A percentile compares a stretch with the other conserved stretches of the same genome.
Conservation (phyloP, 2,329 filamentous ascomycete genomes). For the Stenocarpella maydis region DNA sequence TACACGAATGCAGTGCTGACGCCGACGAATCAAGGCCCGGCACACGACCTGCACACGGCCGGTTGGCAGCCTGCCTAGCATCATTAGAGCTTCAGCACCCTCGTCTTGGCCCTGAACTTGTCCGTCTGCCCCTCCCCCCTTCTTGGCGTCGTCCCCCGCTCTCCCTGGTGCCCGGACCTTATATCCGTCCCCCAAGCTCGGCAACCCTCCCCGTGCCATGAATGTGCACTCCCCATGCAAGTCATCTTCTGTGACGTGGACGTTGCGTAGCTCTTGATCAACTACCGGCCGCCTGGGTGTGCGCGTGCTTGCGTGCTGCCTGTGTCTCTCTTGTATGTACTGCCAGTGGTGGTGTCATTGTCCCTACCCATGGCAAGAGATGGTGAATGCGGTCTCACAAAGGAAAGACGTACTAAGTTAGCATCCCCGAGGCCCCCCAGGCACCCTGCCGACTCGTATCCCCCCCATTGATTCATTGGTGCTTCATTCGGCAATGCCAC, state of each 20-base stretch:
- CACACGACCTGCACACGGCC: slow-evolving; percentile 3
- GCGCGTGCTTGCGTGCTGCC: too few relatives aligned
- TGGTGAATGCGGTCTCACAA: slow-evolving; percentile 6
- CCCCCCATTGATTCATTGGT: neutral
- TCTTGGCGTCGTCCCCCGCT: neutral
- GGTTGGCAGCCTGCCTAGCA: slow-evolving; percentile 17
- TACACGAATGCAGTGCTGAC: slow-evolving; percentile 20
- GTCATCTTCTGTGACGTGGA: neutral
- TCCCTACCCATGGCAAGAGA: neutral
- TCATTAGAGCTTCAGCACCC: slow-evolving; percentile 12
- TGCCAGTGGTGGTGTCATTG: slow-evolving; percentile 12
- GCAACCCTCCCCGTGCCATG: neutral
- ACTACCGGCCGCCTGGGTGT: neutral
- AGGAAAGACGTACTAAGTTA: neutral
- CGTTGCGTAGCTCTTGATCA: slow-evolving; percentile 2
- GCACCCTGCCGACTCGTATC: neutral
- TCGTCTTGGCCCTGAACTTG: slow-evolving; percentile 6
- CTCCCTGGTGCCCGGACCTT: neutral
- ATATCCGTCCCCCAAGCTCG: neutral
- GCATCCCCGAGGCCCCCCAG: neutral
- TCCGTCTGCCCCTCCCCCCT: neutral
- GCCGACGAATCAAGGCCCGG: slow-evolving; percentile 10
- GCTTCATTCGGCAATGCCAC: neutral
- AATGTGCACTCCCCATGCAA: neutral
- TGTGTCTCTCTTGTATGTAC: neutral